Evolutionary conservation across 139 green algal genomes (phyloP).

Genomic region (Eudorina sp.): DNA sequence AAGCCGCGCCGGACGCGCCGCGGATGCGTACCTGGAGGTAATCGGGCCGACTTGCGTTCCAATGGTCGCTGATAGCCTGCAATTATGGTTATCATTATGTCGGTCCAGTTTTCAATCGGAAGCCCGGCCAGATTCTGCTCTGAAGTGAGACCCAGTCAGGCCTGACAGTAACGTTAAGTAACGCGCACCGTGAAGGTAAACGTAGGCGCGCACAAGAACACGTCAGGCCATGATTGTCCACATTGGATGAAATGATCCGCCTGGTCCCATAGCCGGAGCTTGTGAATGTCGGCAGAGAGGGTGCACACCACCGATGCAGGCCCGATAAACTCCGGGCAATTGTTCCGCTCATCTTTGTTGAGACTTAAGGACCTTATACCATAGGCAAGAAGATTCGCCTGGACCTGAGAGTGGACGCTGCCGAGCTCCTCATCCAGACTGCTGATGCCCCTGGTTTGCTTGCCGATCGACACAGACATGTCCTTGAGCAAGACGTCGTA

Average conservation of each 20-base stretch:
- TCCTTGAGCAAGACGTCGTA: no score
- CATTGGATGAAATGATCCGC: background rate
- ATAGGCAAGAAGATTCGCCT: background rate
- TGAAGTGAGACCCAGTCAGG: no score
- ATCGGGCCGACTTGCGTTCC: background rate
- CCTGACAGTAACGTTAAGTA: background rate
- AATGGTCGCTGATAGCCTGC: constrained; percentile 2
- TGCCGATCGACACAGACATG: no score
- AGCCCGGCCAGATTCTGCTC: no score
- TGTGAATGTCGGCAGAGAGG: background rate
- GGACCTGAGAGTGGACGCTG: no score
- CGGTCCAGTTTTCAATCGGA: no score
- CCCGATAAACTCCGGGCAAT: background rate
- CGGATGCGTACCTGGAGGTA: background rate
- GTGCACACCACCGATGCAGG: background rate
- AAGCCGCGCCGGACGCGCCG: no score
- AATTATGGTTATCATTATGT: no score
- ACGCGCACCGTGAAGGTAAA: background rate
- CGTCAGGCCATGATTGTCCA: background rate
- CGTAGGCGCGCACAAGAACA: background rate
- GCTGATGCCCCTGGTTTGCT: no score
- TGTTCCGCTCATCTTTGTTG: background rate
- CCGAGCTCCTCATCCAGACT: no score
- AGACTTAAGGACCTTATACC: background rate
- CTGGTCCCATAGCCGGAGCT: background rate